Base-by-base conservation (phyloP, 257 asterid genomes). In the Linderniella brevidens region DNA sequence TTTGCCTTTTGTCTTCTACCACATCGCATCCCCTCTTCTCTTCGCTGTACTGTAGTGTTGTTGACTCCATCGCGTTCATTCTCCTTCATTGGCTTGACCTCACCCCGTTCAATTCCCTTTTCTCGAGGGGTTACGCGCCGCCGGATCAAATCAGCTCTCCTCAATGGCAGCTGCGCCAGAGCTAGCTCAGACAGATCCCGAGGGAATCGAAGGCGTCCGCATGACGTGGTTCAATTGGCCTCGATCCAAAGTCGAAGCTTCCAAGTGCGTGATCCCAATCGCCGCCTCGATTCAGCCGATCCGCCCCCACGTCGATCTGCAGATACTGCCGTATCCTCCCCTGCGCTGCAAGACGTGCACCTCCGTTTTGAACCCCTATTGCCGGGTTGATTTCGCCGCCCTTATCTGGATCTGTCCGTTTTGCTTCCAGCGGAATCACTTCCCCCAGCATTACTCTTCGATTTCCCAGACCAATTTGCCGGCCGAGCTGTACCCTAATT, bases 221-320 rank as follows among this genome's bases (percentile, higher is more conserved):
- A 88, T 88, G 96, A 72, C 96, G 13, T 88, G 98, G 98, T 68
- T 61, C 36, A 65, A 68, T 53, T 88, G 96, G 96, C 98, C 98
- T 14, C 68, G 90, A 14, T 72, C 98, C 19, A 88, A 84, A 70
- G 96, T 88, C n/a, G 98, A 88, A 59, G 77, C 94, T 9, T 78
- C 93, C 36, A 88, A 88, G 67, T 88, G 98, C 73, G 96, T 88
- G 62, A 77, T 88, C 77, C 98, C 98, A 59, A 80, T 88, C 37
- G 98, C 98, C 5, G 92, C 87, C 11, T 78, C 93, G 35, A 74
- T 88, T 60, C 85, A 82, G 63, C 92, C 92, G 76, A 80, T 84
- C 79, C 94, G 92, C 12, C 77, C 96, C 1, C 82, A 80, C 63
- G 78, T 79, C 53, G 92, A 72, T 29, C 60, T 79, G 13, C 67